These are phyloP conservation scores for Cordyceps cateniannulata DNA, from an alignment of 2,329 filamentous ascomycete genomes.

Conservation along the genomic window DNA sequence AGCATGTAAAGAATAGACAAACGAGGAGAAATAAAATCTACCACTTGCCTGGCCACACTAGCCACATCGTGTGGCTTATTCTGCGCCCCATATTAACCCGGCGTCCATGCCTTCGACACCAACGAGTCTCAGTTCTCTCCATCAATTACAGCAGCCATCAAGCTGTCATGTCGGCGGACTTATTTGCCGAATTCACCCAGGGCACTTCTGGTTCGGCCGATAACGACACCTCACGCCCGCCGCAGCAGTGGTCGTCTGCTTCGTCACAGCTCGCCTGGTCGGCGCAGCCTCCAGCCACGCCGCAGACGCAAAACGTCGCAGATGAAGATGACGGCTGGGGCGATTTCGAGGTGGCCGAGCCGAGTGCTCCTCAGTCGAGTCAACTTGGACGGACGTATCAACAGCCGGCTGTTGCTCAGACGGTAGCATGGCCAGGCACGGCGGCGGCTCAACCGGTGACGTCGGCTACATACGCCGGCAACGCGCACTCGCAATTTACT, in stretches of 20 bases:
- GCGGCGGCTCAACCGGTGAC: not conserved
- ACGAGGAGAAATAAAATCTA: too few species aligned
- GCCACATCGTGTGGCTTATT: not conserved
- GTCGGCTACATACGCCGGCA: not conserved
- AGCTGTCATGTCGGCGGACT: conserved; percentile 11
- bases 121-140: not conserved
- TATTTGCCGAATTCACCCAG: conserved; percentile 13
- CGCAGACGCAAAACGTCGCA: conserved; percentile 13
- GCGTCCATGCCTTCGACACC: not conserved
- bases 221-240: conserved; percentile 13
- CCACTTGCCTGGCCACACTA: too few species aligned
- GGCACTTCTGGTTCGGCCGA: not conserved
- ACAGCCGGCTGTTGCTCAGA: not conserved
- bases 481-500: not conserved
- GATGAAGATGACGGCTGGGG: conserved; percentile 61
- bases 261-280: conserved; percentile 20
- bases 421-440: conserved; percentile 10
- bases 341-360: conserved; percentile 56
- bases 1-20: too few species aligned
- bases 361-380: conserved; percentile 13
- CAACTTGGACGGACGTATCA: not conserved
- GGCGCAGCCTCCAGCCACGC: conserved; percentile 13
- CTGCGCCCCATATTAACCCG: not conserved
- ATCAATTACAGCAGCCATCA: not conserved
- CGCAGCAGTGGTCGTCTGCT: conserved; percentile 27